A percentile compares a stretch with the other conserved stretches of the same genome.
Conservation (phyloP, 2,329 filamentous ascomycete species). For the Exophiala oligosperma region DNA sequence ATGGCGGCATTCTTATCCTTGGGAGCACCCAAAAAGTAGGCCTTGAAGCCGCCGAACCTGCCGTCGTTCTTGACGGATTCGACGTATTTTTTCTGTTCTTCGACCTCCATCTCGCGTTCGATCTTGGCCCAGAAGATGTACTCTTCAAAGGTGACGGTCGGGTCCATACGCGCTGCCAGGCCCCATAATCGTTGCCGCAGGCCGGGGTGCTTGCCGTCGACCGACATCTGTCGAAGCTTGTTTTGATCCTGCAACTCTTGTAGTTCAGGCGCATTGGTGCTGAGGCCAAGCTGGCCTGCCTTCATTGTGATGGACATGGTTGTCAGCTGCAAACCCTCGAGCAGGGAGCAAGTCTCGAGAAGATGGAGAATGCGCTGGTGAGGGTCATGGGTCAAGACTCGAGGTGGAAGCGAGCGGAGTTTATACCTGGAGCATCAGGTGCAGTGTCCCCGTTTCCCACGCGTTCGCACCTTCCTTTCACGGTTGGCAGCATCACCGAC, state of each 20-base stretch:
- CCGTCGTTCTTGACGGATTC: not conserved
- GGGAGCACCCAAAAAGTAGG: constrained; percentile 1
- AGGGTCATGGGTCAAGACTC: too few species aligned
- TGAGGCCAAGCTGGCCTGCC: constrained; percentile 2
- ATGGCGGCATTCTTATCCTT: too few species aligned
- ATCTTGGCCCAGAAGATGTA: constrained; percentile 10
- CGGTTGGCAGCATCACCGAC: too few species aligned
- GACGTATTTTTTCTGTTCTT: not conserved
- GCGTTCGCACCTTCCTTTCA: too few species aligned
- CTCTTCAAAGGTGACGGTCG: constrained; percentile 7
- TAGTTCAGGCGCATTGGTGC: not conserved
- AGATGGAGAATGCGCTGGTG: too few species aligned
- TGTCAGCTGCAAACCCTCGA: not conserved
- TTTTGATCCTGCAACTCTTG: constrained; percentile 1
- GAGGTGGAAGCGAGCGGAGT: too few species aligned
- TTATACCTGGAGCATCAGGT: too few species aligned
- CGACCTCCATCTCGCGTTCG: constrained; percentile 7
- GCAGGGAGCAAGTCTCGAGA: too few species aligned
- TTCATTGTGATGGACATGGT: constrained; percentile 5
- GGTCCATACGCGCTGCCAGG: constrained; percentile 1
- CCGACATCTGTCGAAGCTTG: constrained; percentile 1
- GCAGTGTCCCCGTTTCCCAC: too few species aligned
- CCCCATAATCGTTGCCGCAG: constrained; percentile 2
- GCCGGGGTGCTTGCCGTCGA: not conserved
- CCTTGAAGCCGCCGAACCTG: not conserved